These are phyloP conservation scores for Apophysomyces trapeziformis DNA, from an alignment of 371 early-diverging fungal species.

Conservation along the genomic window DNA sequence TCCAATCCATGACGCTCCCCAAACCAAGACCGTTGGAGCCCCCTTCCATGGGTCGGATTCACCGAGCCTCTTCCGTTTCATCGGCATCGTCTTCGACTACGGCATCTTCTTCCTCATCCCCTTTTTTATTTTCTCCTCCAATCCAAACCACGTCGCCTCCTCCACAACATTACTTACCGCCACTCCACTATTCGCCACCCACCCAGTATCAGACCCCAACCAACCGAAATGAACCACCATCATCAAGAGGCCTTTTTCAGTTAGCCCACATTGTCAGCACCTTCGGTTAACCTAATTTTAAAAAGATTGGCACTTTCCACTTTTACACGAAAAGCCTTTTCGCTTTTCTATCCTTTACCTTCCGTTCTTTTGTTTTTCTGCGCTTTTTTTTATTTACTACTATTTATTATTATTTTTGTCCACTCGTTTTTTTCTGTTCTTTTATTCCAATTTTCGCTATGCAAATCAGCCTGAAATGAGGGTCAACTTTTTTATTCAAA, in stretches of 20 bases:
- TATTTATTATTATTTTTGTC: not conserved
- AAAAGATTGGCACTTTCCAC: not conserved
- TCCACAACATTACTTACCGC: constrained; percentile 20
- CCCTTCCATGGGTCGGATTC: constrained; percentile 4
- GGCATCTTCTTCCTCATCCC: constrained; percentile 15
- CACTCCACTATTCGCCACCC: constrained; percentile 8
- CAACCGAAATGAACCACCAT: not conserved
- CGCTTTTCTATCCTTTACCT: too few relatives aligned
- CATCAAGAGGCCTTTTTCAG: constrained; percentile 22
- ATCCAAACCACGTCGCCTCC: constrained; percentile 15
- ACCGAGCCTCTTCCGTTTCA: constrained; percentile 24
- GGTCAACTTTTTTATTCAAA: not conserved
- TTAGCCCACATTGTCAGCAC: constrained; percentile 37
- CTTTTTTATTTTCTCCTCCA: constrained; percentile 18
- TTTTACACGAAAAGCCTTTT: too few relatives aligned
- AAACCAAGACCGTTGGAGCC: constrained; percentile 27
- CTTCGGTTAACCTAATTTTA: constrained; percentile 22
- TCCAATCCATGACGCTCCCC: constrained; percentile 9
- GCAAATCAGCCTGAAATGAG: not conserved
- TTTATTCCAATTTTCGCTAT: constrained; percentile 8
- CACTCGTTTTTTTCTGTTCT: constrained; percentile 1
- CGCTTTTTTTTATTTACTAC: not conserved
- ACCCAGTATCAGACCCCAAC: not conserved
- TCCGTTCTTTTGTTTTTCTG: not conserved
- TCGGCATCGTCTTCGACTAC: constrained; percentile 21